Evolutionary conservation across 2,329 filamentous ascomycete species (phyloP).

Genomic region (Colletotrichum filicis): DNA sequence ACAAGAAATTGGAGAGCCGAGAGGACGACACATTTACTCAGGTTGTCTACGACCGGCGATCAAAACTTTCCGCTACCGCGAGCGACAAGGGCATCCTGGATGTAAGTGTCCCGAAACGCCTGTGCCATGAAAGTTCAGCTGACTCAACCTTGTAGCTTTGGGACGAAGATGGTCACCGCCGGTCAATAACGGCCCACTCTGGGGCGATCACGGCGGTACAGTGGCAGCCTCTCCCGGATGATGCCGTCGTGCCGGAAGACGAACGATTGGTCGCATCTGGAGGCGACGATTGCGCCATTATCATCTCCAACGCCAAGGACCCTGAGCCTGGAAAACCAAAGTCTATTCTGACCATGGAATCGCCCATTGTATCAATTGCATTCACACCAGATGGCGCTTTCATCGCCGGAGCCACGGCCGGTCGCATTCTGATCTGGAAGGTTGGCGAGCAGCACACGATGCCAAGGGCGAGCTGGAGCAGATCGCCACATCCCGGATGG

Average conservation of each 20-base stretch:
- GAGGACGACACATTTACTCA: conserved; percentile 65
- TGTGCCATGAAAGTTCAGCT: conserved; percentile 26
- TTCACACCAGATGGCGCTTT: conserved; percentile 73
- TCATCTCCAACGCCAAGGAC: conserved; percentile 70
- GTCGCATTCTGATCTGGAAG: conserved; percentile 72
- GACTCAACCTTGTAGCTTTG: conserved; percentile 55
- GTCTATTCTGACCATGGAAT: conserved; percentile 70
- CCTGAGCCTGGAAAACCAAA: conserved; percentile 63
- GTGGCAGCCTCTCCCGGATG: conserved; percentile 65
- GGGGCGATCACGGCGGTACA: conserved; percentile 67
- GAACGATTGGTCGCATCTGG: conserved; percentile 71
- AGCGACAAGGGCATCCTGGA: conserved; percentile 70
- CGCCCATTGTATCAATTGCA: conserved; percentile 66
- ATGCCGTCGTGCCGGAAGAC: conserved; percentile 46
- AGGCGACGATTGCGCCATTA: conserved; percentile 70
- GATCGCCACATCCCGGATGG: conserved; percentile 66
- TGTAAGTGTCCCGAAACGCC: conserved; percentile 54
- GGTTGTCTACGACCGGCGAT: conserved; percentile 66
- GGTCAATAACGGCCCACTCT: conserved; percentile 68
- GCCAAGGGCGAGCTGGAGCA: conserved; percentile 70
- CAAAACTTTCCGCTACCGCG: conserved; percentile 66
- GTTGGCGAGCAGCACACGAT: conserved; percentile 64
- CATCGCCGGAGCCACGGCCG: conserved; percentile 69
- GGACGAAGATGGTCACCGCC: conserved; percentile 63
- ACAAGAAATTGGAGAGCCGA: conserved; percentile 62